A percentile compares a stretch with the other conserved stretches of the same genome.
Evolutionary conservation across 495 filamentous ascomycete genomes (phyloP).

Genomic region (Hypoxylon rickii): DNA sequence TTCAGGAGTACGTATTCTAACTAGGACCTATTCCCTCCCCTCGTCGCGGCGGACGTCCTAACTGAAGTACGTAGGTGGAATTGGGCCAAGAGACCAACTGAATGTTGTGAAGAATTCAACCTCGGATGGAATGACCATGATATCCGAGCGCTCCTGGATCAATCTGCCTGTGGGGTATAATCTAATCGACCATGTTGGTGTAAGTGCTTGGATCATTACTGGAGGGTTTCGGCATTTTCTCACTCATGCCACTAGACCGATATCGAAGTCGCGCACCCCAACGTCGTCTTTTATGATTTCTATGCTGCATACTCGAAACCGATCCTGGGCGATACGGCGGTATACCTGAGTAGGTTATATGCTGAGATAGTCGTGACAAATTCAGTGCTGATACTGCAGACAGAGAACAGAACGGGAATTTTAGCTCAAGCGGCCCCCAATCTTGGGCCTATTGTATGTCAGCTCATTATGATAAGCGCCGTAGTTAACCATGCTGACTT

Average conservation of each 20-base stretch:
- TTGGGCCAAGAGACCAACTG: slow-evolving; percentile 69
- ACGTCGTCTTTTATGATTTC: slow-evolving; percentile 67
- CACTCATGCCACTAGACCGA: slow-evolving; percentile 67
- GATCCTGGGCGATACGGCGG: slow-evolving; percentile 40
- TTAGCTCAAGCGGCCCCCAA: slow-evolving; percentile 72
- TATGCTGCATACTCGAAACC: slow-evolving; percentile 61
- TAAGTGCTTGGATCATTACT: slow-evolving; percentile 25
- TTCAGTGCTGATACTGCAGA: no score
- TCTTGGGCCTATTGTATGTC: slow-evolving; percentile 61
- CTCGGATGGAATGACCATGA: slow-evolving; percentile 57
- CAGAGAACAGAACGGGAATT: slow-evolving; percentile 61
- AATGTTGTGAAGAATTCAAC: slow-evolving; percentile 56
- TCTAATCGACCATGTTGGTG: slow-evolving; percentile 72
- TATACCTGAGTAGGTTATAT: slow-evolving; percentile 48
- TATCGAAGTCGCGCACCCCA: slow-evolving; percentile 64
- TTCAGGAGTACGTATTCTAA: slow-evolving; percentile 43
- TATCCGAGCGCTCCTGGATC: slow-evolving; percentile 63
- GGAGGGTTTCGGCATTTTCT: background rate
- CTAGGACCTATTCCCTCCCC: slow-evolving; percentile 68
- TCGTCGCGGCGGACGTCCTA: background rate
- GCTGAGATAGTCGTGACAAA: no score
- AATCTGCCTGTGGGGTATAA: slow-evolving; percentile 75
- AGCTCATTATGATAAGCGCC: slow-evolving; percentile 2
- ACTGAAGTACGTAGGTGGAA: slow-evolving; percentile 50
- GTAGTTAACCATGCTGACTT: slow-evolving; percentile 13